Evolutionary conservation across 2,329 filamentous ascomycete species (phyloP).

Genomic region (Aspergillus sojae): DNA sequence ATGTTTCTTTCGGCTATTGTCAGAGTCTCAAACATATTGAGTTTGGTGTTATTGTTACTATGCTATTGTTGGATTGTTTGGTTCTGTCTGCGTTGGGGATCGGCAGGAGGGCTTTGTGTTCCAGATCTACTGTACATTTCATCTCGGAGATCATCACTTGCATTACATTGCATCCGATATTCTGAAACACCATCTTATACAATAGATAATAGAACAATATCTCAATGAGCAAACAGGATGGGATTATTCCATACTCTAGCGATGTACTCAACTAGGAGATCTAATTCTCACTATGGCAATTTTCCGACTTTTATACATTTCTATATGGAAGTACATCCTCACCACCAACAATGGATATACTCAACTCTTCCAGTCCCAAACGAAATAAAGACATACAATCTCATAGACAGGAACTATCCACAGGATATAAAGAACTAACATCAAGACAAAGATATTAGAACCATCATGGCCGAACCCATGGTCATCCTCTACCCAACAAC

Average conservation of each 20-base stretch:
- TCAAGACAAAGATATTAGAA: constrained; percentile 13
- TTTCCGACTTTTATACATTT: background rate
- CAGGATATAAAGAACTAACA: background rate
- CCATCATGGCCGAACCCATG: constrained; percentile 18
- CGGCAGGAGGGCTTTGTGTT: background rate
- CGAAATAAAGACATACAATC: background rate
- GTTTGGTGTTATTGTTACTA: background rate
- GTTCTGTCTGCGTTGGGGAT: background rate
- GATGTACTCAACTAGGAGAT: background rate
- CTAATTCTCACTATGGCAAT: background rate
- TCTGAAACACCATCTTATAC: background rate
- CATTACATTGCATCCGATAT: background rate
- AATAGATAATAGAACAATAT: background rate
- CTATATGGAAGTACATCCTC: background rate
- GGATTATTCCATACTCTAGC: no score
- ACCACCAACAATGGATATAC: background rate
- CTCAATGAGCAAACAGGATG: background rate
- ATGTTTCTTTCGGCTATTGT: background rate
- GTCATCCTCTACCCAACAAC: constrained; percentile 13
- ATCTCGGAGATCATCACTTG: background rate
- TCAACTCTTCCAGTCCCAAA: background rate
- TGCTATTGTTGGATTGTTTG: background rate
- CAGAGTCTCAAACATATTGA: background rate
- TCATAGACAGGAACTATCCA: fast-evolving
- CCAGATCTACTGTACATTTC: background rate